A percentile compares a stretch with the other conserved stretches of the same genome.
phyloP scores from a whole-genome alignment of 2,329 filamentous ascomycete genomes.

The Aspergillus persii region DNA sequence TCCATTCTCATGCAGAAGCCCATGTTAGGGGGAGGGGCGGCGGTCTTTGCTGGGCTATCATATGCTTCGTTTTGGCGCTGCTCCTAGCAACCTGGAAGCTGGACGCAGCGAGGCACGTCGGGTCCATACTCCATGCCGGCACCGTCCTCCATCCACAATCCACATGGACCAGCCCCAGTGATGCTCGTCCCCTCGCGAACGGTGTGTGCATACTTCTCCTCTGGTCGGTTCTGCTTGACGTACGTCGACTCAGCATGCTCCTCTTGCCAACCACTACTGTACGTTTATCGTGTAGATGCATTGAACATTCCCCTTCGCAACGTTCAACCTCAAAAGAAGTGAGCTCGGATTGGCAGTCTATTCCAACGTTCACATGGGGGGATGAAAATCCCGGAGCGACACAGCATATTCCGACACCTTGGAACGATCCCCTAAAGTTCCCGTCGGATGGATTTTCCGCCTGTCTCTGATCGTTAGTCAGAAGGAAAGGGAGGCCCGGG shows the following conservation, averaged over 20 bases:
- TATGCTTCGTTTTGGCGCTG: slow-evolving; percentile 9
- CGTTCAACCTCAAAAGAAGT: neutral
- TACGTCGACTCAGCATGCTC: neutral
- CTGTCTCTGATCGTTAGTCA: neutral
- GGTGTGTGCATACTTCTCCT: neutral
- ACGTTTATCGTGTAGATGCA: neutral
- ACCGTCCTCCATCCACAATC: neutral
- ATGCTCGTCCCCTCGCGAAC: neutral
- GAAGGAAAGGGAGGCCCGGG: neutral
- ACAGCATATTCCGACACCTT: slow-evolving; percentile 5
- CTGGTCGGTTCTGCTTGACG: neutral
- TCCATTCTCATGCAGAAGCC: slow-evolving; percentile 16
- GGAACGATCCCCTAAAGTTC: neutral
- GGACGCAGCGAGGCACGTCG: neutral
- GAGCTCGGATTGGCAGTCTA: slow-evolving; percentile 1
- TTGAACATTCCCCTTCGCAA: neutral
- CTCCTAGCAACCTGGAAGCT: neutral
- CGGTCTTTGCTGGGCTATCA: slow-evolving; percentile 13
- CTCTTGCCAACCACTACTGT: neutral
- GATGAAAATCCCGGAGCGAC: neutral
- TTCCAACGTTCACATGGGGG: slow-evolving; percentile 7
- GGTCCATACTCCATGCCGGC: neutral
- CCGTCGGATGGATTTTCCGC: neutral
- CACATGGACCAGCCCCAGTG: neutral
- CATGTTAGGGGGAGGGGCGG: slow-evolving; percentile 19